Evolutionary conservation across 345 rosid genomes (phyloP), one percentile per base, ranked within the genome.

Genomic region (Laguncularia racemosa): DNA sequence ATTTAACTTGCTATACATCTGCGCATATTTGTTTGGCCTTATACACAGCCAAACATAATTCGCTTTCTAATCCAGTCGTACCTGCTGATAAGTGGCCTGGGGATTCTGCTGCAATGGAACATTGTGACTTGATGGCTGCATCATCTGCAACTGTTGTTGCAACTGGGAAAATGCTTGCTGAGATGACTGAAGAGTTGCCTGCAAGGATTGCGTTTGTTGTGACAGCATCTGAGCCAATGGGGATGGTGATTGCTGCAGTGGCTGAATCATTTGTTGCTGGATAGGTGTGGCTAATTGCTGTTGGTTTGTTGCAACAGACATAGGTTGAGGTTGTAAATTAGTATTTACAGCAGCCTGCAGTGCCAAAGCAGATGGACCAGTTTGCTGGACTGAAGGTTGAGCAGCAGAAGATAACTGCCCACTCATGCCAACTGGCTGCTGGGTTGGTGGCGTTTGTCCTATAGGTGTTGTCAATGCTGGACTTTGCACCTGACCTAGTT

Each of bases 81-180:
- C 99, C 99, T 87, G 95, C 62, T 76, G 90, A 73, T 76, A 83
- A 56, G 70, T 50, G 55, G 67, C 71, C 74, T 82, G 92, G 60
- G 77, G 65, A 79, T 60, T 72, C 62, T 79, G 95, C 64, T 77
- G 82, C 65, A 74, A 80, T 67, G 66, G 57, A 2, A 75, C 67
- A 68, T 48, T 70, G 51, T 82, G 89, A 77, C 70, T 86, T 21
- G 88, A 66, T 45, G 96, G 97, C 62, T 93, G 99, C 93, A 81
- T 89, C 76, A 78, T 73, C 78, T 87, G 96, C 59, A 85, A 61
- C 65, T 89, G 90, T 65, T 93, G 99, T 75, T 84, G 98, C 71
- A 93, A 77, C 74, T 89, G 90, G 55, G 99, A 89, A 75, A 93
- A 84, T 44, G 92, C 85, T 63, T 93, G 95, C 82, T 85, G 96